Percentiles rank a stretch among this genome's conserved stretches.
Conservation (phyloP, 495 filamentous ascomycete species). For the Penicillium ochrochloron region DNA sequence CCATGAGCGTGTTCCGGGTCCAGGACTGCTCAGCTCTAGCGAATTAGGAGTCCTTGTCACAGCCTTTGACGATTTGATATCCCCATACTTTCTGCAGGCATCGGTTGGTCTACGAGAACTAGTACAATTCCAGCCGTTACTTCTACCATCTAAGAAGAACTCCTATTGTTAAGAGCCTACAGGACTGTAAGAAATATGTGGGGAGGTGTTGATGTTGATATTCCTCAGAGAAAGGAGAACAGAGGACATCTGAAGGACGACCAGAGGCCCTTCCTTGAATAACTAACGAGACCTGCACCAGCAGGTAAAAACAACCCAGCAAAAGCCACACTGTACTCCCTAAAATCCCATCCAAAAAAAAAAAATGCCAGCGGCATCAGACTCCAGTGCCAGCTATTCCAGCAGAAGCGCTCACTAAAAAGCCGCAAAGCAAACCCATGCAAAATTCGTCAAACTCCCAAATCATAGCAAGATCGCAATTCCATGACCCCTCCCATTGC, state of each 20-base stretch:
- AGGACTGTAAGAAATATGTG: not conserved
- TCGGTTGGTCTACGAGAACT: too few species aligned
- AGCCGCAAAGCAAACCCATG: not conserved
- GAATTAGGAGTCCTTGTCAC: too few species aligned
- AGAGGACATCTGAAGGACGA: not conserved
- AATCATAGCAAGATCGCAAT: not conserved
- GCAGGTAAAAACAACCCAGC: not conserved
- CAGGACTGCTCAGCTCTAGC: too few species aligned
- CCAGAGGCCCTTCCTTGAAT: not conserved
- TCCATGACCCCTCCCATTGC: not conserved
- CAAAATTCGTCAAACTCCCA: not conserved
- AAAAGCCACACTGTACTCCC: not conserved
- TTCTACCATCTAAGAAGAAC: too few species aligned
- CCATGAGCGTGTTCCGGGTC: too few species aligned
- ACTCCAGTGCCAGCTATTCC: slow-evolving; percentile 2
- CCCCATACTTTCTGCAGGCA: too few species aligned
- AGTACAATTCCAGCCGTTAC: too few species aligned
- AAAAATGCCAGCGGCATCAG: not conserved
- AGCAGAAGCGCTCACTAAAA: not conserved
- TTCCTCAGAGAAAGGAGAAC: not conserved
- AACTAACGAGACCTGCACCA: not conserved
- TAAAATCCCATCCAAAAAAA: not conserved
- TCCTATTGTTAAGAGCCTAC: not conserved
- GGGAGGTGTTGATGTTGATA: not conserved
- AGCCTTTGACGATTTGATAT: too few species aligned